These are phyloP conservation scores for Thuja plicata DNA, from an alignment of 83 land plant species.

Conservation along the genomic window DNA sequence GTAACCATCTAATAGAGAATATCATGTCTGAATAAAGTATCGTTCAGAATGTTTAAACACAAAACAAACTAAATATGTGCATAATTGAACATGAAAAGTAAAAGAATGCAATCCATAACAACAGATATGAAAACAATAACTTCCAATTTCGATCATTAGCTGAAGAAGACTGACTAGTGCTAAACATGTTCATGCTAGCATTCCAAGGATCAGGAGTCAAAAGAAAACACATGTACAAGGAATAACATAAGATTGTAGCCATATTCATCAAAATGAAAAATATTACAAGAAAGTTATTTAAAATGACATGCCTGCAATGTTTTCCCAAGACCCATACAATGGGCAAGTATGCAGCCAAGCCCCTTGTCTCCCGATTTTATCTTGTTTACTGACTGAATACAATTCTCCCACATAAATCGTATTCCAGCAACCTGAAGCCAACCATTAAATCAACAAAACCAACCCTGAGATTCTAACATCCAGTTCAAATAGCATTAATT, in stretches of 20 bases:
- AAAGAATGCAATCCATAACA: background rate
- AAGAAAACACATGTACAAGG: background rate
- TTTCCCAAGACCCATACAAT: slow-evolving; percentile 98
- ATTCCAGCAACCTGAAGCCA: slow-evolving; percentile 80
- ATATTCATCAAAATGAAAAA: background rate
- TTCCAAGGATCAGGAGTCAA: background rate
- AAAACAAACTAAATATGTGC: background rate
- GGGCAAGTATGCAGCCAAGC: slow-evolving; percentile 97
- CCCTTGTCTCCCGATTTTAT: slow-evolving; percentile 90
- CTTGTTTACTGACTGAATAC: slow-evolving; percentile 81
- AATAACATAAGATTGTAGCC: background rate
- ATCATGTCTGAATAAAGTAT: no score
- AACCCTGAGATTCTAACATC: background rate
- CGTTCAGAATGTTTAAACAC: background rate
- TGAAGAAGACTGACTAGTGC: background rate
- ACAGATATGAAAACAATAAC: background rate
- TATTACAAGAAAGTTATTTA: background rate
- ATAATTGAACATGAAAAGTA: background rate
- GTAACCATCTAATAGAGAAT: background rate
- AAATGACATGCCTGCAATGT: slow-evolving; percentile 69
- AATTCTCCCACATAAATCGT: slow-evolving; percentile 97
- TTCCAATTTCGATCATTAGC: background rate
- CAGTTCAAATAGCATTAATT: background rate
- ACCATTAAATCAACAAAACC: background rate
- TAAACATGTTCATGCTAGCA: background rate